phyloP scores from a whole-genome alignment of 2,329 filamentous ascomycete species.

The Thielaviopsis musarum region DNA sequence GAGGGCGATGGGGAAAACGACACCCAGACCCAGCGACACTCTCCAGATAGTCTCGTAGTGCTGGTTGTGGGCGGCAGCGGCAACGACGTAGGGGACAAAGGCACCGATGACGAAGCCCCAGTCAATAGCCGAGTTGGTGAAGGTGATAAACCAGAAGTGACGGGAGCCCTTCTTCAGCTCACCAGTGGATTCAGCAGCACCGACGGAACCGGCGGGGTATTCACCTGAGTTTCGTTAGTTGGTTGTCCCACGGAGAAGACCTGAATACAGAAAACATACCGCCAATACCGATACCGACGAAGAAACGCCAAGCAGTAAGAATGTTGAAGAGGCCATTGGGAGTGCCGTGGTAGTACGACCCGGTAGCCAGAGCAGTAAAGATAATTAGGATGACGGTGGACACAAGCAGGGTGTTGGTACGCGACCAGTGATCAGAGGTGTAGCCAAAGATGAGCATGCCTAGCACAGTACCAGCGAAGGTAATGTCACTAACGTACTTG shows the following conservation, averaged over 20 bases:
- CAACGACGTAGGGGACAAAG: conserved; percentile 50
- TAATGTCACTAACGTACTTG: conserved; percentile 63
- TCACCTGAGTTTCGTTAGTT: conserved; percentile 29
- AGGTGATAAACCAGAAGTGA: conserved; percentile 85
- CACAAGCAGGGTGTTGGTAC: conserved; percentile 63
- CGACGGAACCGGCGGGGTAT: conserved; percentile 71
- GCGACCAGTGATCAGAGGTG: conserved; percentile 67
- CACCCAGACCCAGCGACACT: conserved; percentile 59
- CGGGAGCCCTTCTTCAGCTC: conserved; percentile 65
- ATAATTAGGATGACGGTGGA: conserved; percentile 73
- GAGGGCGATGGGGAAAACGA: conserved; percentile 58
- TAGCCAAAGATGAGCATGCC: conserved; percentile 71
- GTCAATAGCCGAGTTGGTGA: conserved; percentile 64
- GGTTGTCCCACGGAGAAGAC: not conserved
- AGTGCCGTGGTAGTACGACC: conserved; percentile 57
- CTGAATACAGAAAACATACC: conserved; percentile 23
- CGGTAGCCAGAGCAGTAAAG: conserved; percentile 66
- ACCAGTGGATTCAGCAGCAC: conserved; percentile 66
- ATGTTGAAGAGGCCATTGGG: conserved; percentile 55
- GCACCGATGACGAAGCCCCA: conserved; percentile 66
- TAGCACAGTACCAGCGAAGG: conserved; percentile 72
- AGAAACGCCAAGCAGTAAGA: conserved; percentile 70
- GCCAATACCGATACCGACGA: conserved; percentile 66
- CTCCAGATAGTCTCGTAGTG: conserved; percentile 68
- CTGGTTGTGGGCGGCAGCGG: conserved; percentile 36